phyloP scores from a whole-genome alignment of 805 yeast species.

The Candida maris region DNA sequence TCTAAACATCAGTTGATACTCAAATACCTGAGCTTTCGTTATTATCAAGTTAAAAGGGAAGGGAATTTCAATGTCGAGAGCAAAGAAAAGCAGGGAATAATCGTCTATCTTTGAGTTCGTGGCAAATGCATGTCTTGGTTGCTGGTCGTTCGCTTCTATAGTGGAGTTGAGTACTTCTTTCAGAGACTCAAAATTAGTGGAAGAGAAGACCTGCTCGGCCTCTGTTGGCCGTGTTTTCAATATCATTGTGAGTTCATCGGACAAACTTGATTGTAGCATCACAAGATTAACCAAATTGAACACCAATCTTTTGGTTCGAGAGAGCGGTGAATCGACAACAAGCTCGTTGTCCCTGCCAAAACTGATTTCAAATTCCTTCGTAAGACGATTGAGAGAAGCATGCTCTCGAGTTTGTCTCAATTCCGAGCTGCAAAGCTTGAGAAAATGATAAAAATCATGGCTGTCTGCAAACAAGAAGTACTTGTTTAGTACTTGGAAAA shows the following conservation, averaged over 20 bases:
- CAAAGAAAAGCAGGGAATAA: slow-evolving; percentile 48
- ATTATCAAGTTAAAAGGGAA: slow-evolving; percentile 82
- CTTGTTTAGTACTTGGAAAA: slow-evolving; percentile 50
- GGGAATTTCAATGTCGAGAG: slow-evolving; percentile 63
- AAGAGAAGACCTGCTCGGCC: slow-evolving; percentile 47
- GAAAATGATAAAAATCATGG: slow-evolving; percentile 48
- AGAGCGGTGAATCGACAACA: slow-evolving; percentile 2
- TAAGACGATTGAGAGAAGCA: slow-evolving; percentile 31
- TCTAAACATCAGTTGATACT: slow-evolving; percentile 78
- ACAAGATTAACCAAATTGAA: slow-evolving; percentile 15
- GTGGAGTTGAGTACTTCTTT: slow-evolving; percentile 43
- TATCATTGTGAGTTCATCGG: slow-evolving; percentile 41
- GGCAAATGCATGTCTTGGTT: slow-evolving; percentile 11
- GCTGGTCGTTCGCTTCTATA: slow-evolving; percentile 27
- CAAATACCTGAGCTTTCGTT: slow-evolving; percentile 64
- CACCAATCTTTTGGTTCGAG: slow-evolving; percentile 26
- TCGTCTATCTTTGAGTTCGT: slow-evolving; percentile 35
- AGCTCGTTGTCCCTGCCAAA: slow-evolving; percentile 15
- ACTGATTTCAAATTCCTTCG: slow-evolving; percentile 26
- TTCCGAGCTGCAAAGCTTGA: slow-evolving; percentile 50
- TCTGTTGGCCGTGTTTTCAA: slow-evolving; percentile 52
- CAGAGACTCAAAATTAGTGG: slow-evolving; percentile 41
- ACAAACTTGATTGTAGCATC: slow-evolving; percentile 18
- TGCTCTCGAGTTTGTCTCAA: slow-evolving; percentile 36
- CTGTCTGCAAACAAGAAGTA: slow-evolving; percentile 56